A percentile compares a stretch with the other conserved stretches of the same genome.
phyloP scores from a whole-genome alignment of 2,329 filamentous ascomycete species.

The Penicillium sp. region DNA sequence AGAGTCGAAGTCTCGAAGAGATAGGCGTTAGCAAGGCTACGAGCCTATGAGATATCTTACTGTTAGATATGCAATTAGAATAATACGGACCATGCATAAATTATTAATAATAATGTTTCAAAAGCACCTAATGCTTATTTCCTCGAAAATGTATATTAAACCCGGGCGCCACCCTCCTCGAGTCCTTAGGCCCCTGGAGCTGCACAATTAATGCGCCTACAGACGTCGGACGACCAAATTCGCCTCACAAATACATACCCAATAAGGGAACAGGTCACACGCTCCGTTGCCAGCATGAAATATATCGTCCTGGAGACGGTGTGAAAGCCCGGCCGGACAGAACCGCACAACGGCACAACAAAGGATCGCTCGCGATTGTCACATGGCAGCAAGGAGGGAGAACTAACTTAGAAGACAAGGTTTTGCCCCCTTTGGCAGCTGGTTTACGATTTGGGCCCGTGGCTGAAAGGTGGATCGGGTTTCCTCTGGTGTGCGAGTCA shows the following conservation, averaged over 20 bases:
- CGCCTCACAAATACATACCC: not conserved
- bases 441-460: not conserved
- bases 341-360: not conserved
- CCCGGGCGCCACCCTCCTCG: too few relatives aligned
- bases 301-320: not conserved
- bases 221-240: too few relatives aligned
- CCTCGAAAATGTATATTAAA: too few relatives aligned
- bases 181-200: too few relatives aligned
- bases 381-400: not conserved
- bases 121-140: too few relatives aligned
- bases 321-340: not conserved
- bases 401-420: not conserved
- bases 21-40: too few relatives aligned
- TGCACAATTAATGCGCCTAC: too few relatives aligned
- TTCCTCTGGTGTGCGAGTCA: not conserved
- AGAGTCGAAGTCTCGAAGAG: too few relatives aligned
- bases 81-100: too few relatives aligned
- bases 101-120: too few relatives aligned
- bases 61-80: too few relatives aligned
- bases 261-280: not conserved
- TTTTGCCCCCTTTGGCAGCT: not conserved
- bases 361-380: not conserved
- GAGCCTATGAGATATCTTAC: too few relatives aligned
- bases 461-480: conserved; percentile 5
- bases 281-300: not conserved